Conservation (phyloP, 1,139 yeast genomes). For the Kazachstania sp. region DNA sequence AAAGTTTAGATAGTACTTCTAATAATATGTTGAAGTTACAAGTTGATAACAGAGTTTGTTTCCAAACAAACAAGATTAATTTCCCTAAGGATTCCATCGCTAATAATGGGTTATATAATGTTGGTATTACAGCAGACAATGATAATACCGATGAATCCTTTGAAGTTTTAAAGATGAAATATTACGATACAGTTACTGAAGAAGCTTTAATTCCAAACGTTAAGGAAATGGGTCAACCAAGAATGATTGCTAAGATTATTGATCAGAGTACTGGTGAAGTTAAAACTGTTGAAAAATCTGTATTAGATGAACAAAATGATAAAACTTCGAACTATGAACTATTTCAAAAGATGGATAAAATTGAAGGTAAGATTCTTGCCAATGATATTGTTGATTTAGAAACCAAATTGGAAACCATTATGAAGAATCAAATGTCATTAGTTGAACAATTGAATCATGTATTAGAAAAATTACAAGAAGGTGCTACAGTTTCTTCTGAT, state of each 20-base stretch:
- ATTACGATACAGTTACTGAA: constrained; percentile 44
- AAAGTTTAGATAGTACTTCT: constrained; percentile 20
- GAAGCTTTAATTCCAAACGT: constrained; percentile 54
- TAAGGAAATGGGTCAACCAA: constrained; percentile 41
- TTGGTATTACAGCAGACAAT: constrained; percentile 51
- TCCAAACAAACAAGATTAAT: constrained; percentile 49
- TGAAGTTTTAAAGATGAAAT: constrained; percentile 50
- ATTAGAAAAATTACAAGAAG: constrained; percentile 10
- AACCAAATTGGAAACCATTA: constrained; percentile 15
- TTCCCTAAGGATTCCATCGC: constrained; percentile 9
- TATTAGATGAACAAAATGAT: constrained; percentile 20
- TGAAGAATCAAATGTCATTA: constrained; percentile 19
- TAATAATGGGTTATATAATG: constrained; percentile 21
- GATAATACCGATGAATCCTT: constrained; percentile 40
- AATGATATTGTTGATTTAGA: constrained; percentile 26
- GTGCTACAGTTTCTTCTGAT: constrained; percentile 2
- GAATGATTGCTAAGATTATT: constrained; percentile 29
- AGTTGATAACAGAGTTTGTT: constrained; percentile 60
- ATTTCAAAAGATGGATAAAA: constrained; percentile 27
- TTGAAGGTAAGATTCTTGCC: constrained; percentile 32
- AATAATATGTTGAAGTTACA: constrained; percentile 48
- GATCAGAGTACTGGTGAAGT: constrained; percentile 28
- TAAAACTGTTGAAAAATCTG: constrained; percentile 24
- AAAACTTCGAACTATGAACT: constrained; percentile 23
- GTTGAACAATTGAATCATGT: constrained; percentile 15